Conservation (phyloP, 805 yeast species). For the Lipomyces sp. region DNA sequence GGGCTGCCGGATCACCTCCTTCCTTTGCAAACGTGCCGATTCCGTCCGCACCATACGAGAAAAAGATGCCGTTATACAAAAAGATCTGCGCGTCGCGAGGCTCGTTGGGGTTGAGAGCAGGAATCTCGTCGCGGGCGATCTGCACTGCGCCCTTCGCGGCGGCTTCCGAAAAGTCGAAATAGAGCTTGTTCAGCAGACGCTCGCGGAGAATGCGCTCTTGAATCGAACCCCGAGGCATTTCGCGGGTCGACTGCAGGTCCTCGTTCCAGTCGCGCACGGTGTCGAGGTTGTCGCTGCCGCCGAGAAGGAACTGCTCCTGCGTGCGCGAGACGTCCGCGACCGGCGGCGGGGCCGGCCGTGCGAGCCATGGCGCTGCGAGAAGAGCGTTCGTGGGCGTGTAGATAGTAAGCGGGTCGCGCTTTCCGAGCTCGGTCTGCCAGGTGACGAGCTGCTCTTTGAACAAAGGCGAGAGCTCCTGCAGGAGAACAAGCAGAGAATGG, state of each 20-base stretch:
- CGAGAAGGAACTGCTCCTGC: conserved; percentile 52
- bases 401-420: conserved; percentile 35
- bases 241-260: conserved; percentile 79
- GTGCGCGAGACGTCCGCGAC: conserved; percentile 58
- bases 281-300: conserved; percentile 61
- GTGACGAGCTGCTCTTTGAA: conserved; percentile 52
- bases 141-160: conserved; percentile 79
- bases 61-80: conserved; percentile 80
- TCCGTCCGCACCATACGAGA: conserved; percentile 70
- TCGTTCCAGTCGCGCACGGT: conserved; percentile 79
- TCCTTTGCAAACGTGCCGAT: conserved; percentile 60
- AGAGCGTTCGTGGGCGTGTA: conserved; percentile 59
- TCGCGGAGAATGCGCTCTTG: conserved; percentile 74
- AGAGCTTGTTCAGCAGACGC: conserved; percentile 62
- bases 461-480: conserved; percentile 62
- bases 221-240: conserved; percentile 54
- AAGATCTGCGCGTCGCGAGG: conserved; percentile 59
- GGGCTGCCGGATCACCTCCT: conserved; percentile 85
- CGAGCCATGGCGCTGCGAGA: conserved; percentile 76
- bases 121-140: conserved; percentile 67
- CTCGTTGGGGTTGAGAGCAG: conserved; percentile 80
- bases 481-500: conserved; percentile 58
- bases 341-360: conserved; percentile 34
- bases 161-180: conserved; percentile 69
- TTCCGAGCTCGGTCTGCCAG: conserved; percentile 45